phyloP scores from a whole-genome alignment of 2,329 filamentous ascomycete genomes.

The Metarhizium sp. region DNA sequence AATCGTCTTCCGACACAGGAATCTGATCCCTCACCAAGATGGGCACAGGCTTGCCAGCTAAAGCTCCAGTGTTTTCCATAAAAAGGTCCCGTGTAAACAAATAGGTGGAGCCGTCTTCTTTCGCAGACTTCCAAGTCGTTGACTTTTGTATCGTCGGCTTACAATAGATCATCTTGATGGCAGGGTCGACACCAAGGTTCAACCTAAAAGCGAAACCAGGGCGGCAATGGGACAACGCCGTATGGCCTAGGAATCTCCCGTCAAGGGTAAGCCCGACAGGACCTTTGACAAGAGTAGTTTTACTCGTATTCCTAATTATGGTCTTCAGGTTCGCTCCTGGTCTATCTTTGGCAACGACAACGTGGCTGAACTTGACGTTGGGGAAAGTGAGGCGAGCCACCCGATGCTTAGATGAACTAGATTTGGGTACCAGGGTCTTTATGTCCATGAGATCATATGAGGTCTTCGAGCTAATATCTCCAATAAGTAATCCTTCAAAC shows the following conservation, averaged over 20 bases:
- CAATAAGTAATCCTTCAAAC: slow-evolving; percentile 34
- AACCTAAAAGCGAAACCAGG: slow-evolving; percentile 42
- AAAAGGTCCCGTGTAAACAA: too few species aligned
- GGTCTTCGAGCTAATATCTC: slow-evolving; percentile 45
- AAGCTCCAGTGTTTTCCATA: slow-evolving; percentile 1
- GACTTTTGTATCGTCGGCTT: too few species aligned
- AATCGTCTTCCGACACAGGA: slow-evolving; percentile 47
- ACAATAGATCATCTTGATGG: slow-evolving; percentile 38
- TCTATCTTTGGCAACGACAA: slow-evolving; percentile 47
- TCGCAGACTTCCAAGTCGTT: too few species aligned
- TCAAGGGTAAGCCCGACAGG: slow-evolving; percentile 46
- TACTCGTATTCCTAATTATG: slow-evolving; percentile 39
- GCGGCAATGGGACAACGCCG: slow-evolving; percentile 40
- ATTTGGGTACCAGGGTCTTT: slow-evolving; percentile 40
- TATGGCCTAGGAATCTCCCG: slow-evolving; percentile 46
- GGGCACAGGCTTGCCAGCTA: slow-evolving; percentile 26
- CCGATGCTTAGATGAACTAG: slow-evolving; percentile 41
- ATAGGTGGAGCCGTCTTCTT: too few species aligned
- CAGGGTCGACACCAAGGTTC: slow-evolving; percentile 46
- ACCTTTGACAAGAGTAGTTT: slow-evolving; percentile 42
- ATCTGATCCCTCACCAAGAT: slow-evolving; percentile 47
- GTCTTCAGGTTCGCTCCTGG: slow-evolving; percentile 47
- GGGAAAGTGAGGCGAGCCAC: slow-evolving; percentile 40
- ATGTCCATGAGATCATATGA: slow-evolving; percentile 46
- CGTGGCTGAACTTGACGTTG: slow-evolving; percentile 39